Conservation (phyloP, 768 basidiomycete genomes). For the Nidularia pulvinata region DNA sequence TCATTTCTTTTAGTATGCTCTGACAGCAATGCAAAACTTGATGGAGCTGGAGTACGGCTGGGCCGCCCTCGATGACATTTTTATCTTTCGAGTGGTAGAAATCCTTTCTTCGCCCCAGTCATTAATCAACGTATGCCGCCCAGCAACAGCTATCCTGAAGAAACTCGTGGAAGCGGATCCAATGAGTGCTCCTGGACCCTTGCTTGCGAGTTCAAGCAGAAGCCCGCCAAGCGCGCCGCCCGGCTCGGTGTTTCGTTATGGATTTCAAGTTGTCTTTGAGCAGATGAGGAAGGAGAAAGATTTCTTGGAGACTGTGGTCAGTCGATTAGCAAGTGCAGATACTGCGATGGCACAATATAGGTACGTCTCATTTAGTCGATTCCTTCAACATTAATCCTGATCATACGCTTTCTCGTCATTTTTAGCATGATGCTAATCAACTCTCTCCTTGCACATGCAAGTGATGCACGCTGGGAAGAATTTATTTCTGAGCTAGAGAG, state of each 20-base stretch:
- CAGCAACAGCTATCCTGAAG: conserved; percentile 88
- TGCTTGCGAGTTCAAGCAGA: conserved; percentile 61
- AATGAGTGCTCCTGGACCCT: conserved; percentile 56
- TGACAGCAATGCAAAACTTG: conserved; percentile 83
- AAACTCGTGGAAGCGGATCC: conserved; percentile 89
- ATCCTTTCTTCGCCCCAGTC: conserved; percentile 76
- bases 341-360: conserved; percentile 86
- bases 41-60: conserved; percentile 89
- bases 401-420: conserved; percentile 7
- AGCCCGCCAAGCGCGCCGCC: conserved; percentile 49
- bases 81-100: conserved; percentile 78
- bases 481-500: conserved; percentile 76
- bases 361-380: conserved; percentile 26
- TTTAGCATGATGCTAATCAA: conserved; percentile 89
- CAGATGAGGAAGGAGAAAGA: conserved; percentile 76
- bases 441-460: conserved; percentile 79
- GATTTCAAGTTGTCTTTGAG: conserved; percentile 82
- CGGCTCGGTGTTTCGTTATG: conserved; percentile 80
- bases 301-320: conserved; percentile 82
- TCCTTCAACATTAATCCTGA: no score
- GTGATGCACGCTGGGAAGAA: conserved; percentile 75
- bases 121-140: conserved; percentile 88
- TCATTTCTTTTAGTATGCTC: conserved; percentile 59
- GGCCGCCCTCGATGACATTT: conserved; percentile 66
- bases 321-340: conserved; percentile 76